A percentile compares a stretch with the other conserved stretches of the same genome.
Evolutionary conservation across 1,284 basidiomycete species (phyloP).

Genomic region (Acaromyces ingoldii): DNA sequence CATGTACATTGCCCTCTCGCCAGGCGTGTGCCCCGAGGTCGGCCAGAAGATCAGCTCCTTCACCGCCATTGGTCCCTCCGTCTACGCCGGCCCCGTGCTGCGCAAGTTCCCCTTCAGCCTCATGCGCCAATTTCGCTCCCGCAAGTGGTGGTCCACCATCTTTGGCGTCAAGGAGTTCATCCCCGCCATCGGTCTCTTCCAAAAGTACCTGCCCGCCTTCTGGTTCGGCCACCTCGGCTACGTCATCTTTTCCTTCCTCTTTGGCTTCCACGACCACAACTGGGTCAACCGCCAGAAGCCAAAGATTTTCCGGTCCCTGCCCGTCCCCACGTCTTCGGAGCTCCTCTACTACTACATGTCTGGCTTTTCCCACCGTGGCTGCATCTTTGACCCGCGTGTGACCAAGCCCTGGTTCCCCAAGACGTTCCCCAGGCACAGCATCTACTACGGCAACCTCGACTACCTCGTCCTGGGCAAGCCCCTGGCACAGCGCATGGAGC

Average conservation of each 20-base stretch:
- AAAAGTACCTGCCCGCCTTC: constrained; percentile 39
- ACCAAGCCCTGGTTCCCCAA: constrained; percentile 45
- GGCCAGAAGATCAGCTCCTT: constrained; percentile 45
- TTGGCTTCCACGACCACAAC: constrained; percentile 49
- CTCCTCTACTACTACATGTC: constrained; percentile 51
- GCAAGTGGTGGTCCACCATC: constrained; percentile 45
- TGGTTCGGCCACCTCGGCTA: constrained; percentile 48
- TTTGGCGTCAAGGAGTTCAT: constrained; percentile 48
- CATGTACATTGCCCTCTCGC: constrained; percentile 48
- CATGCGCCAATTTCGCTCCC: constrained; percentile 40
- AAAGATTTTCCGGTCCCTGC: constrained; percentile 48
- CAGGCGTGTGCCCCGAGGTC: constrained; percentile 44
- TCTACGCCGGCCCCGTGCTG: constrained; percentile 48
- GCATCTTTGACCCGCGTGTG: constrained; percentile 48
- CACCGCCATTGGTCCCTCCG: constrained; percentile 45
- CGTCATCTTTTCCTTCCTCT: constrained; percentile 46
- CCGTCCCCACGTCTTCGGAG: constrained; percentile 43
- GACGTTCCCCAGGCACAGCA: constrained; percentile 45
- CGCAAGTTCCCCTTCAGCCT: constrained; percentile 46
- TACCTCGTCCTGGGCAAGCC: constrained; percentile 48
- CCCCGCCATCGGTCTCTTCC: constrained; percentile 41
- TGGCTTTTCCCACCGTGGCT: constrained; percentile 45
- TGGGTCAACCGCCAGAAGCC: constrained; percentile 47
- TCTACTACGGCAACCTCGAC: constrained; percentile 47
- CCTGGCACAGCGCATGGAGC: constrained; percentile 37